Percentiles rank a stretch among this genome's conserved stretches.
phyloP scores from a whole-genome alignment of 2,329 filamentous ascomycete genomes.

The Pseudogymnoascus sp. region DNA sequence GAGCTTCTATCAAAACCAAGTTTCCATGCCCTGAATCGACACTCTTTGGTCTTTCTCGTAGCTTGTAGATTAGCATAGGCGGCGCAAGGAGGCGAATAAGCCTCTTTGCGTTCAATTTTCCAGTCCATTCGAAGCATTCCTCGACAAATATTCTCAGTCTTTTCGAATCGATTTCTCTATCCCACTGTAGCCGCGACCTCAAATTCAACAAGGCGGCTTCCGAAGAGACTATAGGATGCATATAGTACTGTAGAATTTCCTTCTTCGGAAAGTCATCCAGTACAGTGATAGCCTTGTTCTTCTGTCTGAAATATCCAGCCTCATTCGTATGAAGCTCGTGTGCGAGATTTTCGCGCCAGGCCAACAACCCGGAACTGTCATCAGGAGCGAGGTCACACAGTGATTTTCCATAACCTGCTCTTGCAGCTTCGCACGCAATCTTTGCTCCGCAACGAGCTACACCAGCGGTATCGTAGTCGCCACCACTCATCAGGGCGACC shows the following conservation, averaged over 20 bases:
- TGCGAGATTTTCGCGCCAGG: slow-evolving; percentile 66
- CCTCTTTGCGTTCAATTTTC: slow-evolving; percentile 71
- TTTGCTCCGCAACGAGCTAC: slow-evolving; percentile 84
- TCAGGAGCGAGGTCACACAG: slow-evolving; percentile 59
- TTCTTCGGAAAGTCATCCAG: slow-evolving; percentile 75
- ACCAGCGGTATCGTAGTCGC: slow-evolving; percentile 86
- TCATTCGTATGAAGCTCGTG: slow-evolving; percentile 80
- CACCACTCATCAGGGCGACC: slow-evolving; percentile 89
- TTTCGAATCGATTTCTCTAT: slow-evolving; percentile 55
- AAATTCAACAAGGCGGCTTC: slow-evolving; percentile 49
- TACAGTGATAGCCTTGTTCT: slow-evolving; percentile 66
- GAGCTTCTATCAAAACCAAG: slow-evolving; percentile 33
- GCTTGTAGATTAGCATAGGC: slow-evolving; percentile 60
- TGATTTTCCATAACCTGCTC: slow-evolving; percentile 75
- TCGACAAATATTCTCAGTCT: slow-evolving; percentile 67
- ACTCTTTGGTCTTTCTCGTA: slow-evolving; percentile 38
- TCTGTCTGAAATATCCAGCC: slow-evolving; percentile 69
- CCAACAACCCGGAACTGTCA: slow-evolving; percentile 51
- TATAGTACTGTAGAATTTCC: slow-evolving; percentile 79
- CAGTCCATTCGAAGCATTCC: slow-evolving; percentile 82
- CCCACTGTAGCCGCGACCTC: slow-evolving; percentile 50
- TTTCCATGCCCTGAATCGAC: slow-evolving; percentile 30
- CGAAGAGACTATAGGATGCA: slow-evolving; percentile 73
- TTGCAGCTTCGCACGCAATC: slow-evolving; percentile 81
- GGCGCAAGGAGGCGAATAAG: slow-evolving; percentile 76